Base-by-base conservation (phyloP, 345 rosid species). In the Dovyalis caffra region DNA sequence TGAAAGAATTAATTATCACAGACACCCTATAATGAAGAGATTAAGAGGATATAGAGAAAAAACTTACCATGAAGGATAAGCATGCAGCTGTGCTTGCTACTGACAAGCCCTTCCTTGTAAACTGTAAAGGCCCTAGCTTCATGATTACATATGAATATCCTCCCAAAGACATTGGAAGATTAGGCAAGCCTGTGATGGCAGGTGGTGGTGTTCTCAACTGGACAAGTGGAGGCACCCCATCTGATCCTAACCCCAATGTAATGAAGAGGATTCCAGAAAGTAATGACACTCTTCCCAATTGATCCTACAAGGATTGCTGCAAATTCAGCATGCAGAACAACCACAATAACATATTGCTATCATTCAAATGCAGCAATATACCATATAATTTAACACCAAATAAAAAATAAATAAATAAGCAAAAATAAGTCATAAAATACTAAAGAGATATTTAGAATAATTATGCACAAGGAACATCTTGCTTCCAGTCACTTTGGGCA, bases 21-120 rank as follows among this genome's bases (percentile, higher is more conserved):
- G 20, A 2, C 15, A 14, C 29, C 8, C 20, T 3, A 31, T 6
- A 64, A 49, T 45, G 21, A 3, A 37, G 38, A 62, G 40, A 58
- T 14, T 66, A 5, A 77, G 56, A 67, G 25, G 76, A 74, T 0
- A 25, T 26, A 28, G 60, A 47, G 40, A 75, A 28, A 29, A 16
- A 74, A 81, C 94, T 88, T 79, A 92, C 97, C 5, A 81, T 92
- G 74, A 95, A 95, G 72, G 95, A 90, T 87, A 95, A 84, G 85
- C 97, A 91, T 21, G 97, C 92, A 61, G 99, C 92, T 38, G 97
- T 95, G 87, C 97, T 95, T 67, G 97, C 99, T 76, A 92, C 97
- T 62, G 97, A 90, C 75, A 92, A 82, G 63, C 97, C 95, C 89
- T 95, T 92, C 88, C 95, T 87, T 21, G 97, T 92, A 79, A 95